Evolutionary conservation across 1,139 yeast genomes (phyloP).

Genomic region (Yamadazyma triangularis): DNA sequence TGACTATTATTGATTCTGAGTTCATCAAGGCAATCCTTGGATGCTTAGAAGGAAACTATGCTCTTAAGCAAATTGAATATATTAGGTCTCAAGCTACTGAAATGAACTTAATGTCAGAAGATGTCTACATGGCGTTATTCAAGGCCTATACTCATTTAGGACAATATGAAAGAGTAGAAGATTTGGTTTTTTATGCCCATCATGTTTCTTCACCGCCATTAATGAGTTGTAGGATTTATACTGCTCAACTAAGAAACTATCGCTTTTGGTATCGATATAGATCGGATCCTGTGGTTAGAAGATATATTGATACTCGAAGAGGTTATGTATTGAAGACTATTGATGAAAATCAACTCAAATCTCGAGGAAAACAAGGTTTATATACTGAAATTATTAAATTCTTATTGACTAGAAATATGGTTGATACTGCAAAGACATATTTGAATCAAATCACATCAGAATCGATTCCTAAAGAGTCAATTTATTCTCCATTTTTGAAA

Average conservation of each 20-base stretch:
- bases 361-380: conserved; percentile 11
- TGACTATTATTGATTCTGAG: conserved; percentile 16
- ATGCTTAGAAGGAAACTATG: conserved; percentile 20
- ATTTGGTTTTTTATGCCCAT: conserved; percentile 27
- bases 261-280: conserved; percentile 22
- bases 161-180: conserved; percentile 31
- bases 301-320: conserved; percentile 8
- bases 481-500: conserved; percentile 22
- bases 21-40: conserved; percentile 14
- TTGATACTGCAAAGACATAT: conserved; percentile 12
- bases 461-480: conserved; percentile 2
- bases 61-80: conserved; percentile 19
- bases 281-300: conserved; percentile 5
- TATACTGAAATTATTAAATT: conserved; percentile 24
- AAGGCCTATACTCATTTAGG: conserved; percentile 26
- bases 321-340: conserved; percentile 6
- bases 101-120: conserved; percentile 13
- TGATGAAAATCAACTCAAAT: conserved; percentile 1
- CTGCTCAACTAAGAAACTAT: conserved; percentile 28
- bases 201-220: conserved; percentile 24
- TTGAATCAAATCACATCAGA: conserved; percentile 10
- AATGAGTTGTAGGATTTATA: conserved; percentile 22
- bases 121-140: conserved; percentile 17
- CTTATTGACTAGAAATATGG: conserved; percentile 13
- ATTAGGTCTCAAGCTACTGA: conserved; percentile 17